Conservation (phyloP, 2,329 filamentous ascomycete genomes). For the Fonsecaea monophora region DNA sequence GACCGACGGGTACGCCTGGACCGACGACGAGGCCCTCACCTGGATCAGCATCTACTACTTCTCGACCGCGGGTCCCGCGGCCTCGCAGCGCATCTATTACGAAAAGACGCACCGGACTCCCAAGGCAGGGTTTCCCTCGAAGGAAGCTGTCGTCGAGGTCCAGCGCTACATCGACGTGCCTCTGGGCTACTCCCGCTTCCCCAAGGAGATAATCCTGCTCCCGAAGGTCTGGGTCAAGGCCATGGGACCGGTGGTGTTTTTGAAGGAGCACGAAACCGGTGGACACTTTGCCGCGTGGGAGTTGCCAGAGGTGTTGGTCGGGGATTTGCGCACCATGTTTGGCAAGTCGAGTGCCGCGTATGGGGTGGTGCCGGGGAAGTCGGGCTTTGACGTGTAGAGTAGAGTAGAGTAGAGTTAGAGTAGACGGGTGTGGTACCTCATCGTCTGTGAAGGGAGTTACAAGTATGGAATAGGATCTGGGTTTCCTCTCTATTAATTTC, state of each 20-base stretch:
- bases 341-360: conserved; percentile 49
- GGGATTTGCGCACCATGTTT: conserved; percentile 56
- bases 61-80: conserved; percentile 70
- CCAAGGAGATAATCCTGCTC: conserved; percentile 57
- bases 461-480: background rate
- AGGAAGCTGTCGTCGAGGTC: conserved; percentile 41
- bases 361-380: conserved; percentile 44
- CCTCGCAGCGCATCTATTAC: conserved; percentile 74
- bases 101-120: conserved; percentile 58
- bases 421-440: background rate
- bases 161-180: conserved; percentile 49
- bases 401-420: no score
- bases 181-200: conserved; percentile 60
- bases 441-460: background rate
- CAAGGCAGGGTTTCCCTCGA: background rate
- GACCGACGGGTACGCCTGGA: conserved; percentile 76
- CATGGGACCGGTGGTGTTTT: conserved; percentile 59
- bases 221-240: conserved; percentile 59
- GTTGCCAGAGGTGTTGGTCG: conserved; percentile 53
- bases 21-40: conserved; percentile 74
- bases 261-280: conserved; percentile 53
- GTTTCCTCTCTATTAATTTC: no score
- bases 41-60: conserved; percentile 79
- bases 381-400: conserved; percentile 43
- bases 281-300: conserved; percentile 63